These are phyloP conservation scores for Globisporangium nunn DNA, from an alignment of 352 stramenopile species.

Conservation along the genomic window DNA sequence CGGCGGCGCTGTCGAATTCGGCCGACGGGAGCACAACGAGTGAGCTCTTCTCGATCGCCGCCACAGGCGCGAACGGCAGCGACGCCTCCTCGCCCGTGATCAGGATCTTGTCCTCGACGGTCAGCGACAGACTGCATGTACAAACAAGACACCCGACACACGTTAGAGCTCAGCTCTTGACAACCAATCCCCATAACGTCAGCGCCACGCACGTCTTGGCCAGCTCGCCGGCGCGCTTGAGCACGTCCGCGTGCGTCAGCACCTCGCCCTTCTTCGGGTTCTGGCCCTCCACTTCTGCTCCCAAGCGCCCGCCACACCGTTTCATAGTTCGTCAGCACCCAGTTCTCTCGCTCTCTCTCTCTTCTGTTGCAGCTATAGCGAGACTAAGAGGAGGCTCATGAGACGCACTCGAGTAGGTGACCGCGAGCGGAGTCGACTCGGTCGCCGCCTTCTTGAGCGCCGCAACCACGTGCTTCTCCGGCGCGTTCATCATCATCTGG, in stretches of 20 bases:
- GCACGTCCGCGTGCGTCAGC: conserved; percentile 72
- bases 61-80: conserved; percentile 66
- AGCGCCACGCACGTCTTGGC: conserved; percentile 50
- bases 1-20: conserved; percentile 57
- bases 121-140: conserved; percentile 49
- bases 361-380: no score
- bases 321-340: no score
- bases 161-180: neutral
- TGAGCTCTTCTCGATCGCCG: conserved; percentile 63
- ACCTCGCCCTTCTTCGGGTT: conserved; percentile 78
- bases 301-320: no score
- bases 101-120: conserved; percentile 74
- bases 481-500: conserved; percentile 76
- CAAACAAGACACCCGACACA: neutral
- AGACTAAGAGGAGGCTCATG: no score
- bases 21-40: conserved; percentile 73
- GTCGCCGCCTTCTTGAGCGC: conserved; percentile 53
- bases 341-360: no score
- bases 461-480: conserved; percentile 55
- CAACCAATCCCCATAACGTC: neutral
- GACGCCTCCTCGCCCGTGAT: conserved; percentile 59
- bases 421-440: conserved; percentile 63
- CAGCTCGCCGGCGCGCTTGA: conserved; percentile 65
- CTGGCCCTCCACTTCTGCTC: conserved; percentile 57
- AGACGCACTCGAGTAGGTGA: conserved; percentile 75